These are phyloP conservation scores for Spiraea crenata DNA, from an alignment of 331 rosid species.

Conservation along the genomic window DNA sequence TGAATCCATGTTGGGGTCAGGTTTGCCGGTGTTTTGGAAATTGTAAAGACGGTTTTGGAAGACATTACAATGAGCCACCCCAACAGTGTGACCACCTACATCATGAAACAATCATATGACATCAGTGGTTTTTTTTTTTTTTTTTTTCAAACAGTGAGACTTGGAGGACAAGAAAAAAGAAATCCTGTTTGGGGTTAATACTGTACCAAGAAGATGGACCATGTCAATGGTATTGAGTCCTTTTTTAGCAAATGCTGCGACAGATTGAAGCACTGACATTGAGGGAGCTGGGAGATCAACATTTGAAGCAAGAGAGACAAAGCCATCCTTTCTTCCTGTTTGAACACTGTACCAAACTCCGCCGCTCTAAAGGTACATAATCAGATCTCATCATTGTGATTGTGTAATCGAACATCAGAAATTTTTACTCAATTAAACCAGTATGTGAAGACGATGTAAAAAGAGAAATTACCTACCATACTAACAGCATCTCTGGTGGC, in stretches of 20 bases:
- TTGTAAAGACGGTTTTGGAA: slow-evolving; percentile 45
- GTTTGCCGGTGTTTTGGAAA: slow-evolving; percentile 24
- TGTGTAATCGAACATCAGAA: too few relatives aligned
- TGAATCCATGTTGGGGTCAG: slow-evolving; percentile 33
- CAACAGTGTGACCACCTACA: slow-evolving; percentile 44
- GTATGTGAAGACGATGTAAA: too few relatives aligned
- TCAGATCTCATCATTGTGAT: not conserved
- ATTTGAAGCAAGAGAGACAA: slow-evolving; percentile 17
- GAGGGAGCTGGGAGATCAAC: slow-evolving; percentile 37
- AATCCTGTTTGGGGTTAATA: too few relatives aligned
- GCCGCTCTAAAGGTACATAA: slow-evolving; percentile 18
- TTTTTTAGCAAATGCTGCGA: slow-evolving; percentile 25
- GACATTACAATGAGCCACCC: slow-evolving; percentile 30
- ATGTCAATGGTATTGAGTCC: slow-evolving; percentile 26
- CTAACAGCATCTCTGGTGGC: slow-evolving; percentile 38
- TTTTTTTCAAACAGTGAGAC: too few relatives aligned
- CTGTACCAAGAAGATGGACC: slow-evolving; percentile 45
- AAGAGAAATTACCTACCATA: slow-evolving; percentile 1
- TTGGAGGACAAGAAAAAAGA: too few relatives aligned
- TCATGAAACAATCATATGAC: not conserved
- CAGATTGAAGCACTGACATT: slow-evolving; percentile 29
- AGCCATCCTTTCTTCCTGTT: slow-evolving; percentile 44
- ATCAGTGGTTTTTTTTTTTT: too few relatives aligned
- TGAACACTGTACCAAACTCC: slow-evolving; percentile 23
- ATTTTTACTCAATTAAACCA: too few relatives aligned